Evolutionary conservation across 805 yeast genomes (phyloP).

Genomic region (Priceomyces medius): DNA sequence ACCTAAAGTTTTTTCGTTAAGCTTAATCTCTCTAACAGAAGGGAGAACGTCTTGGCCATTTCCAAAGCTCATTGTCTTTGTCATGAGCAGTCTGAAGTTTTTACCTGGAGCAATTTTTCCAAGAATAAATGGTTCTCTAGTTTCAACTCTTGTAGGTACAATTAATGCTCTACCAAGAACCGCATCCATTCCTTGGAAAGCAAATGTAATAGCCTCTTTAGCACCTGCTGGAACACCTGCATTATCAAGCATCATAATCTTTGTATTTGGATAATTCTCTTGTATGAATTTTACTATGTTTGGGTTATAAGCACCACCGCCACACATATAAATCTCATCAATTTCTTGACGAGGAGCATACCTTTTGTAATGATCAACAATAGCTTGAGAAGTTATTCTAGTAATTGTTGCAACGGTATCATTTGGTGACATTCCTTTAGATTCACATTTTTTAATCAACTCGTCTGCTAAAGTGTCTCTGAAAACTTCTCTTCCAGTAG

Average conservation of each 20-base stretch:
- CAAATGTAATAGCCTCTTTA: constrained; percentile 24
- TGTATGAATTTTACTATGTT: constrained; percentile 16
- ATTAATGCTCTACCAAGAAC: constrained; percentile 19
- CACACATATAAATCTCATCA: constrained; percentile 22
- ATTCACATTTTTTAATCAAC: constrained; percentile 7
- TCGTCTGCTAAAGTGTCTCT: constrained; percentile 18
- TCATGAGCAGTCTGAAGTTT: constrained; percentile 17
- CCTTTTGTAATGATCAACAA: constrained; percentile 17
- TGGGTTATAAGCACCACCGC: constrained; percentile 25
- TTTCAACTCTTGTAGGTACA: constrained; percentile 20
- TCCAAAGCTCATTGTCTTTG: constrained; percentile 12
- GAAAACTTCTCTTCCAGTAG: constrained; percentile 25
- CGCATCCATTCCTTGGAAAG: constrained; percentile 21
- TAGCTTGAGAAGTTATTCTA: constrained; percentile 22
- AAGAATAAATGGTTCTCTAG: constrained; percentile 15
- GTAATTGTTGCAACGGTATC: constrained; percentile 24
- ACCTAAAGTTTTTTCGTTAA: constrained; percentile 2
- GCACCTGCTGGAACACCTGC: constrained; percentile 11
- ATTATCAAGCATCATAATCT: constrained; percentile 14
- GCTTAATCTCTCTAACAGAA: constrained; percentile 2
- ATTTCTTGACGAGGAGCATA: constrained; percentile 11
- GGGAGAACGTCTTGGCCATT: constrained; percentile 15
- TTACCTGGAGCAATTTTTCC: constrained; percentile 25
- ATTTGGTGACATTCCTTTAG: constrained; percentile 14
- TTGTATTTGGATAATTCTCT: constrained; percentile 16